Percentiles rank a stretch among this genome's conserved stretches.
These are phyloP conservation scores for Rhynchospora pubera DNA, from an alignment of 176 grass and related monocot genomes.

Conservation along the genomic window DNA sequence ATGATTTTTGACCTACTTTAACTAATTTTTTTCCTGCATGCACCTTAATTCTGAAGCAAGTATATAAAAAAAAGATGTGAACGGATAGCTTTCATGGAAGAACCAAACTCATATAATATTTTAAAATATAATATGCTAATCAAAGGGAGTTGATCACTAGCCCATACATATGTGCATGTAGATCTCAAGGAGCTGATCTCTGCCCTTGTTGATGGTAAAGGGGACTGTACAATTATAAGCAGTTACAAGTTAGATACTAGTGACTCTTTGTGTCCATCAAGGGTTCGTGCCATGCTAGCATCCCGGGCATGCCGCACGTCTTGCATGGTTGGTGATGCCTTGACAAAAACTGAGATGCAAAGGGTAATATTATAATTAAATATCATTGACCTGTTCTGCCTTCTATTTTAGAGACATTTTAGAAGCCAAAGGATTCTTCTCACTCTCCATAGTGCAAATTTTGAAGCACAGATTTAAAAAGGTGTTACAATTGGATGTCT, in stretches of 20 bases:
- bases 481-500: not conserved
- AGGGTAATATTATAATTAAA: conserved; percentile 48
- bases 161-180: conserved; percentile 8
- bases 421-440: not conserved
- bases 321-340: conserved; percentile 80
- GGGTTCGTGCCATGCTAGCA: conserved; percentile 91
- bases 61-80: not conserved
- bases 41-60: not conserved
- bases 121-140: not conserved
- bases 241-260: conserved; percentile 74
- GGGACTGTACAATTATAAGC: conserved; percentile 71
- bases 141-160: not conserved
- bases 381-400: not conserved
- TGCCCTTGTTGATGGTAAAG: conserved; percentile 81
- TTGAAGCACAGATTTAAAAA: not conserved
- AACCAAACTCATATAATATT: not conserved
- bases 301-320: conserved; percentile 87
- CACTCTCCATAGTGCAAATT: not conserved
- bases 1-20: not conserved
- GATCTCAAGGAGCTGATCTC: conserved; percentile 87
- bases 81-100: not conserved
- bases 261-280: conserved; percentile 84
- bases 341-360: conserved; percentile 88
- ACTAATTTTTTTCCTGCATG: not conserved
- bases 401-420: not conserved